Conservation (phyloP, 495 filamentous ascomycete species). For the Lindgomyces ingoldianus region DNA sequence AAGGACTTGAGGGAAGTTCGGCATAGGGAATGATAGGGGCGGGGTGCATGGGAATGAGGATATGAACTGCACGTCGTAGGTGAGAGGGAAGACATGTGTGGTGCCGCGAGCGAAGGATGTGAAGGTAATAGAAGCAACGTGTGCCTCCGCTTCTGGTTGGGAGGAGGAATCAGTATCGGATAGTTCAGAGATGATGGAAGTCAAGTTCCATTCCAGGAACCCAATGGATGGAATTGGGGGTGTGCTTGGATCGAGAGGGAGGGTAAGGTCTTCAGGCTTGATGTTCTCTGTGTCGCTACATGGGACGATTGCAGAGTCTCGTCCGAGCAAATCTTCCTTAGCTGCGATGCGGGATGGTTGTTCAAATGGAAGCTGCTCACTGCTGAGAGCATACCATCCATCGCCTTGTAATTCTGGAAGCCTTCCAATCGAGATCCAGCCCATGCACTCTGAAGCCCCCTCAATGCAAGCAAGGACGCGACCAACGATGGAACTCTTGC, state of each 20-base stretch:
- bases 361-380: constrained; percentile 45
- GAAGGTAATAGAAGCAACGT: constrained; percentile 40
- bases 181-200: neutral
- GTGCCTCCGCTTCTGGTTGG: neutral
- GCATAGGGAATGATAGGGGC: constrained; percentile 5
- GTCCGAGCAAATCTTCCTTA: constrained; percentile 45
- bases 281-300: constrained; percentile 52
- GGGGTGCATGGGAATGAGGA: constrained; percentile 43
- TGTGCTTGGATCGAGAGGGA: constrained; percentile 42
- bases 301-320: constrained; percentile 56
- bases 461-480: constrained; percentile 68
- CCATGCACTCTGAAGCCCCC: constrained; percentile 72
- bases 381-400: constrained; percentile 66
- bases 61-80: constrained; percentile 43
- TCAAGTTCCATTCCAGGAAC: constrained; percentile 23
- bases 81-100: constrained; percentile 34
- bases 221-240: constrained; percentile 26
- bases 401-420: constrained; percentile 52
- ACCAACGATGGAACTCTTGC: constrained; percentile 73
- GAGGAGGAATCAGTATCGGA: neutral
- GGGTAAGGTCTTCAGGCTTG: constrained; percentile 59
- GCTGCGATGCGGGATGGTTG: constrained; percentile 45
- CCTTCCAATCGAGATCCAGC: constrained; percentile 68
- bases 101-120: constrained; percentile 17
- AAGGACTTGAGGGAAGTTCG: constrained; percentile 17